phyloP scores from a whole-genome alignment of 139 green algal genomes.

The Tetradesmus lagerheimii region DNA sequence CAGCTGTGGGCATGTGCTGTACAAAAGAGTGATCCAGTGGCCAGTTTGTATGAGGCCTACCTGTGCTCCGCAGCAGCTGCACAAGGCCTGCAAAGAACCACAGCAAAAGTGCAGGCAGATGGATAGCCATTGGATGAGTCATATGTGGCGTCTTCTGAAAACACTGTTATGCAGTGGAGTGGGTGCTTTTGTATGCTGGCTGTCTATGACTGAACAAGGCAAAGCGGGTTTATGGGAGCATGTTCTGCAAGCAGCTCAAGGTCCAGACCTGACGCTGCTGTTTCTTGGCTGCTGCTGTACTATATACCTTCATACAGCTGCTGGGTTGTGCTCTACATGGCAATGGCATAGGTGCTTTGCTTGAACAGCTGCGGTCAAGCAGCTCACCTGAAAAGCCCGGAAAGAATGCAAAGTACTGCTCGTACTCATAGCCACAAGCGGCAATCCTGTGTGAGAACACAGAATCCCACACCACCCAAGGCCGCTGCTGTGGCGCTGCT shows the following conservation, averaged over 20 bases:
- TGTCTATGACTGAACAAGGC: not conserved
- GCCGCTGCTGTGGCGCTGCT: not conserved
- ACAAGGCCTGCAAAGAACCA: slow-evolving; percentile 7
- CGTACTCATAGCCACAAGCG: slow-evolving; percentile 88
- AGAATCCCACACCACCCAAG: slow-evolving; percentile 83
- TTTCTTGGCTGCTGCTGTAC: not conserved
- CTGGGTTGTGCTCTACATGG: not conserved
- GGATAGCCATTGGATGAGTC: not conserved
- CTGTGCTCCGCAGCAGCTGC: not conserved
- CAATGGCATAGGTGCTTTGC: not conserved
- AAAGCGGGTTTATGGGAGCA: not conserved
- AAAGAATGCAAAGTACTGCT: slow-evolving; percentile 95
- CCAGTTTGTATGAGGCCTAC: not conserved
- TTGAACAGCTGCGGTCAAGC: not conserved
- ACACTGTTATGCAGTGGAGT: too few species aligned
- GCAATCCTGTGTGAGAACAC: slow-evolving; percentile 87
- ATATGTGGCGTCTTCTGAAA: not conserved
- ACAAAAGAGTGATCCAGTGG: not conserved
- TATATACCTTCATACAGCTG: not conserved
- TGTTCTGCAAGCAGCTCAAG: not conserved
- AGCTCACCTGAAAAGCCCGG: slow-evolving; percentile 77
- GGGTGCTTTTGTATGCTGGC: not conserved
- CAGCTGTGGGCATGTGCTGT: not conserved
- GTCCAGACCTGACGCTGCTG: not conserved
- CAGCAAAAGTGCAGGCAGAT: not conserved